phyloP scores from a whole-genome alignment of 192 early-diverging fungal species.

The Coemansia sp. region DNA sequence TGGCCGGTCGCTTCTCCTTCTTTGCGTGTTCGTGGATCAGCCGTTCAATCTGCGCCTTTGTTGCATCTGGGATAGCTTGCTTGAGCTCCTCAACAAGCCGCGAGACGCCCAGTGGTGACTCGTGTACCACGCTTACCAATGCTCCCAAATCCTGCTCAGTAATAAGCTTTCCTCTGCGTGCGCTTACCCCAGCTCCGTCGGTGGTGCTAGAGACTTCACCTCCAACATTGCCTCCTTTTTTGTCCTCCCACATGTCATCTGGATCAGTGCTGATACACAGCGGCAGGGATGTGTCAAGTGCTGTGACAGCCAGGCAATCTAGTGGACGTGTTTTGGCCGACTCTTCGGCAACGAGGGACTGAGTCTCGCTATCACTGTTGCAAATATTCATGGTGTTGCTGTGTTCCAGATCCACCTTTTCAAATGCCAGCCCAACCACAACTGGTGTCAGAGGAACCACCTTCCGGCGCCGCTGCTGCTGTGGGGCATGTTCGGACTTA shows the following conservation, averaged over 20 bases:
- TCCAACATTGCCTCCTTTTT: neutral
- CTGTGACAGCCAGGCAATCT: constrained; percentile 11
- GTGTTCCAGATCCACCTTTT: neutral
- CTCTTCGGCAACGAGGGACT: neutral
- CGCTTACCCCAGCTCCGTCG: neutral
- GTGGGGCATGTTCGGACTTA: neutral
- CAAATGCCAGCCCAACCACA: constrained; percentile 28
- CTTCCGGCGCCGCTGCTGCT: constrained; percentile 15
- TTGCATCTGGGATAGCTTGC: constrained; percentile 22
- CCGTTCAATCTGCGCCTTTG: constrained; percentile 50
- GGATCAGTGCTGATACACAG: constrained; percentile 24
- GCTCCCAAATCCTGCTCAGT: constrained; percentile 26
- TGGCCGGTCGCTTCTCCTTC: constrained; percentile 47
- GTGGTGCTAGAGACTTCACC: neutral
- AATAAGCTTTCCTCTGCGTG: constrained; percentile 21
- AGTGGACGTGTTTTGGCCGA: neutral
- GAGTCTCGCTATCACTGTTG: neutral
- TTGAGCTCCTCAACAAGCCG: constrained; percentile 42
- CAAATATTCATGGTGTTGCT: neutral
- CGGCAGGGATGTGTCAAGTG: constrained; percentile 13
- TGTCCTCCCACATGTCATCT: constrained; percentile 5
- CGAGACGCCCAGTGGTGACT: constrained; percentile 34
- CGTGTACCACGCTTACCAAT: constrained; percentile 38
- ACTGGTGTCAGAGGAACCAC: constrained; percentile 39
- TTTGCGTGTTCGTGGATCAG: constrained; percentile 43